phyloP scores from a whole-genome alignment of 306 rosid species.

The Castanospermum australe region DNA sequence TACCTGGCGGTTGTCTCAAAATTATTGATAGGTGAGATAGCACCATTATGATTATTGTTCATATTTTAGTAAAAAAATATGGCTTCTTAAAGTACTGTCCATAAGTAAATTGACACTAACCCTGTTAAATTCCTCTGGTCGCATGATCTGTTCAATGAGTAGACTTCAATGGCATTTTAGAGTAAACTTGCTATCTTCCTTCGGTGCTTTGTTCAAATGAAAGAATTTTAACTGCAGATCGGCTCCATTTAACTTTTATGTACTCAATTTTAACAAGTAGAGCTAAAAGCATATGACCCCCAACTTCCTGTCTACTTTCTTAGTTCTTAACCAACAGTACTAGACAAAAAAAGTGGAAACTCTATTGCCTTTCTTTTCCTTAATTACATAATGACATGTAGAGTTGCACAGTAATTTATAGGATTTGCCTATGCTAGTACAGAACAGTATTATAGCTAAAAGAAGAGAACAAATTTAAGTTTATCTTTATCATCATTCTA shows the following conservation, averaged over 20 bases:
- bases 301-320: background rate
- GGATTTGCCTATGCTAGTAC: background rate
- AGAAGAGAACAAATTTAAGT: background rate
- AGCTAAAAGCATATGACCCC: background rate
- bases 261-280: background rate
- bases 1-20: slow-evolving; percentile 90
- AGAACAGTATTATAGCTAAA: background rate
- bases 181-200: background rate
- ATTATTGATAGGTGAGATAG: slow-evolving; percentile 89
- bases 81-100: background rate
- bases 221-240: slow-evolving; percentile 2
- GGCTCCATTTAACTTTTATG: slow-evolving; percentile 12
- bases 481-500: background rate
- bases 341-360: background rate
- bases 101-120: background rate
- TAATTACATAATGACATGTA: background rate
- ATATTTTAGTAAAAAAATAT: background rate
- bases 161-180: background rate
- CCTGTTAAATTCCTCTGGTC: background rate
- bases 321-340: background rate
- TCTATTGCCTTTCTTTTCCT: background rate
- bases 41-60: background rate
- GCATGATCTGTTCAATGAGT: slow-evolving; percentile 23
- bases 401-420: background rate
- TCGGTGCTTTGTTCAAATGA: slow-evolving; percentile 19